Base-by-base conservation (phyloP, 495 filamentous ascomycete genomes). In the Jackrogersella multiformis region DNA sequence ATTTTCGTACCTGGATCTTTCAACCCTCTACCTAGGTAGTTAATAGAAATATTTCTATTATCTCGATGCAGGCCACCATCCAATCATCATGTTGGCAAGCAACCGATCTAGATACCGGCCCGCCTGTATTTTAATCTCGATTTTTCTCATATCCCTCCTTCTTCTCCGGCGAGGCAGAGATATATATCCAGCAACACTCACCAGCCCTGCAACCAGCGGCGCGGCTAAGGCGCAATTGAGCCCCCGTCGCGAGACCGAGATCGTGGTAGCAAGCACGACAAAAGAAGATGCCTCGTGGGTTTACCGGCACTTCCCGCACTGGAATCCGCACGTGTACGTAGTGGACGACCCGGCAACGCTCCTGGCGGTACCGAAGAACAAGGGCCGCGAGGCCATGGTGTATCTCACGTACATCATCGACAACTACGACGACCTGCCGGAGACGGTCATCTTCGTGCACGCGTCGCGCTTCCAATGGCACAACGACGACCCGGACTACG, bases 391-490 rank as follows among this genome's bases (percentile, higher is more conserved):
- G 73, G 86, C 83, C 9, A 88, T 89, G 85, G 81, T 85, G 4
- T 88, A 86, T 70, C 71, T 89, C 0, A 87, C 83, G 59, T 87
- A 69, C 63, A 84, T 91, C 20, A 88, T 91, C 70, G 83, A 88
- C 68, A 78, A 85, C 54, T 91, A 91, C 76, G 78, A 89, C 59
- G 74, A 77, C 34, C 84, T 90, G 4, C 83, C 88, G 2, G 78
- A 85, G 20, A 69, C 80, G 13, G 83, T 85, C 61, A 81, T 90
- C 61, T 90, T 90, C 73, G 78, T 87, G 46, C 88, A 91, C 71
- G 81, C 84, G 24, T 73, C 82, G 45, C 85, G 85, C 52, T 88
- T 83, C 69, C 82, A 87, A 73, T 90, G 88, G 88, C 88, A 91
- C 64, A 87, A 87, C 67, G 81, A 87, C 73, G 81, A 86, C 53